These are phyloP conservation scores for Penicillium malachiteum DNA, from an alignment of 495 filamentous ascomycete genomes.

Conservation along the genomic window DNA sequence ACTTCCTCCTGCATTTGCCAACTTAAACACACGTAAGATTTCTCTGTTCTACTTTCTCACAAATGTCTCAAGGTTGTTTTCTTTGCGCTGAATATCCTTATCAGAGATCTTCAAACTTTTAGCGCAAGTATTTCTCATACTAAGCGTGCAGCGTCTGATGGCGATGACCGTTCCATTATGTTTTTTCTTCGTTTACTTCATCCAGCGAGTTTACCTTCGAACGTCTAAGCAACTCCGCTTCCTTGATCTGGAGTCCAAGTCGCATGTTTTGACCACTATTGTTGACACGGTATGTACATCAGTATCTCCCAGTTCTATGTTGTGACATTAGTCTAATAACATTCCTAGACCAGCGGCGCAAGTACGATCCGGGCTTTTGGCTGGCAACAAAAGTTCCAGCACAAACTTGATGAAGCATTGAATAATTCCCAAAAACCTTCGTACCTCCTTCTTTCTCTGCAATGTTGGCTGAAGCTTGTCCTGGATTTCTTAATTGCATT, in stretches of 20 bases:
- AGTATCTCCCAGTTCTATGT: no score
- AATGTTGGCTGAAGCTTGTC: slow-evolving; percentile 51
- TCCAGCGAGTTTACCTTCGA: slow-evolving; percentile 18
- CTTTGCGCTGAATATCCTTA: background rate
- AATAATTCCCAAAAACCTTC: slow-evolving; percentile 34
- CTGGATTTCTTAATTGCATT: slow-evolving; percentile 46
- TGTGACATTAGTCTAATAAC: background rate
- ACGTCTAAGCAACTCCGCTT: slow-evolving; percentile 21
- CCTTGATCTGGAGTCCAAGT: slow-evolving; percentile 35
- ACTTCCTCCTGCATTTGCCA: slow-evolving; percentile 23
- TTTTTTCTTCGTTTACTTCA: slow-evolving; percentile 10
- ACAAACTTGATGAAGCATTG: background rate
- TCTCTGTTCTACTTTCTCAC: background rate
- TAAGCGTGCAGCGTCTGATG: slow-evolving; percentile 15
- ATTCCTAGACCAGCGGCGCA: slow-evolving; percentile 34
- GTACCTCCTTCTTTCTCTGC: slow-evolving; percentile 53
- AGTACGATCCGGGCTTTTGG: slow-evolving; percentile 51
- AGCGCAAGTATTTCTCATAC: slow-evolving; percentile 30
- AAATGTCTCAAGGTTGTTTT: background rate
- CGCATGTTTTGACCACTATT: slow-evolving; percentile 41
- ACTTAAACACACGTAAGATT: slow-evolving; percentile 21
- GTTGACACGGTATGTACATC: slow-evolving; percentile 37
- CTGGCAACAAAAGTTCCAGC: slow-evolving; percentile 34
- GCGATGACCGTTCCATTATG: slow-evolving; percentile 9
- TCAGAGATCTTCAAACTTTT: slow-evolving; percentile 22